Conservation (phyloP, 140 eudicot species). For the Oenanthe javanica region DNA sequence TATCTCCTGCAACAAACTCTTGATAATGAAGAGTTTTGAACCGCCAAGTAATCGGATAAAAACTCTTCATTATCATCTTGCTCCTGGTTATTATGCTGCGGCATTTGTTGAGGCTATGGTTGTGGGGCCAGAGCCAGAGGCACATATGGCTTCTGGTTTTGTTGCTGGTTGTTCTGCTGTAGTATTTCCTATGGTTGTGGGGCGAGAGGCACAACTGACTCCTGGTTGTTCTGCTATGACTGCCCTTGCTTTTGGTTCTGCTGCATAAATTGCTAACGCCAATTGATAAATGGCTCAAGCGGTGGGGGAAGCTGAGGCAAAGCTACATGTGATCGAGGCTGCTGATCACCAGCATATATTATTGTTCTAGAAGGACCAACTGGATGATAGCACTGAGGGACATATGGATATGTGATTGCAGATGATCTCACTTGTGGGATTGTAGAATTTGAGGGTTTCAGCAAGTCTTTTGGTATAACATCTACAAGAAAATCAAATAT, state of each 20-base stretch:
- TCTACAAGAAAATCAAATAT: constrained; percentile 32
- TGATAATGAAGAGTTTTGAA: too few relatives aligned
- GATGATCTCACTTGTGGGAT: constrained; percentile 23
- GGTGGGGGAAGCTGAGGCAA: not conserved
- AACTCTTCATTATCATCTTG: not conserved
- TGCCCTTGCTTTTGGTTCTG: too few relatives aligned
- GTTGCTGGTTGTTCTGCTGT: not conserved
- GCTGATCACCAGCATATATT: not conserved
- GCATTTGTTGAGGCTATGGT: not conserved
- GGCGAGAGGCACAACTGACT: too few relatives aligned
- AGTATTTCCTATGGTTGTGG: not conserved
- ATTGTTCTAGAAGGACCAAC: not conserved
- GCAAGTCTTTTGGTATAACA: constrained; percentile 28
- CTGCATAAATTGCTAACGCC: not conserved
- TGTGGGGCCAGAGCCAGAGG: not conserved
- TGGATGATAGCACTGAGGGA: constrained; percentile 13
- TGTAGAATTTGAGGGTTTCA: constrained; percentile 20
- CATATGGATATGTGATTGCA: constrained; percentile 20
- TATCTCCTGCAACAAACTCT: too few relatives aligned
- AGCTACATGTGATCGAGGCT: not conserved
- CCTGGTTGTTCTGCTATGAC: not conserved
- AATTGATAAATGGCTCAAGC: not conserved
- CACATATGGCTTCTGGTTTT: not conserved
- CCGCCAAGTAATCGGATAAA: not conserved
- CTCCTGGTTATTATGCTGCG: not conserved